Conservation (phyloP, 176 grass and related monocot genomes). For the Areca catechu region DNA sequence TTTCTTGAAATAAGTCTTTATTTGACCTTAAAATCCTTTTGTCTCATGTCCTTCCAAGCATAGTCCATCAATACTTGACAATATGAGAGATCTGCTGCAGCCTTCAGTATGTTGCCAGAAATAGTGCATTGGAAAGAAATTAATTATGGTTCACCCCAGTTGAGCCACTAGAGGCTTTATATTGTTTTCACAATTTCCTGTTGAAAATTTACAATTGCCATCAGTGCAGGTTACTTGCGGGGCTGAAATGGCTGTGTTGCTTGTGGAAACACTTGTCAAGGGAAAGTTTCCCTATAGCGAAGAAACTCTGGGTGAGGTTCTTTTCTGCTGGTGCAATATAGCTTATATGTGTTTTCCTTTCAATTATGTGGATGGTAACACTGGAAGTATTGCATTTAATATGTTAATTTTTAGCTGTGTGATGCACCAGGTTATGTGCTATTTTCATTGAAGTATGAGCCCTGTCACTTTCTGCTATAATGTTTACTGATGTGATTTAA, state of each 20-base stretch:
- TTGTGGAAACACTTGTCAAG: constrained; percentile 63
- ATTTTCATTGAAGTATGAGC: no score
- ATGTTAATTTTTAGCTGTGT: no score
- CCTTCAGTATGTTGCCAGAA: no score
- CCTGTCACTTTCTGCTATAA: no score
- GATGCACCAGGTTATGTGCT: no score
- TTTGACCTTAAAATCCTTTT: no score
- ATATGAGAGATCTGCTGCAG: no score
- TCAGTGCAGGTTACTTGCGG: constrained; percentile 79
- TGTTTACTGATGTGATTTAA: no score
- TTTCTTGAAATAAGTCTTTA: no score
- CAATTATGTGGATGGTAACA: background rate
- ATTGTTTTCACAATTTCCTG: constrained; percentile 8
- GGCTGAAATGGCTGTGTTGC: constrained; percentile 62
- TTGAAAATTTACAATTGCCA: constrained; percentile 1
- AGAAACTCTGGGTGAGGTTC: constrained; percentile 65
- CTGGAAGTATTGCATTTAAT: background rate
- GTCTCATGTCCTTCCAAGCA: no score
- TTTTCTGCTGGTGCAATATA: constrained; percentile 8
- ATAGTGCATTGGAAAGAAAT: no score
- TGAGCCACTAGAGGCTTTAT: background rate
- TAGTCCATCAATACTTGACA: no score
- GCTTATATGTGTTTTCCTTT: background rate
- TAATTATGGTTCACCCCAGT: background rate
- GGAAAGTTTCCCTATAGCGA: constrained; percentile 46